phyloP scores from a whole-genome alignment of 148 eudicot genomes.

The Nepenthes gracilis region DNA sequence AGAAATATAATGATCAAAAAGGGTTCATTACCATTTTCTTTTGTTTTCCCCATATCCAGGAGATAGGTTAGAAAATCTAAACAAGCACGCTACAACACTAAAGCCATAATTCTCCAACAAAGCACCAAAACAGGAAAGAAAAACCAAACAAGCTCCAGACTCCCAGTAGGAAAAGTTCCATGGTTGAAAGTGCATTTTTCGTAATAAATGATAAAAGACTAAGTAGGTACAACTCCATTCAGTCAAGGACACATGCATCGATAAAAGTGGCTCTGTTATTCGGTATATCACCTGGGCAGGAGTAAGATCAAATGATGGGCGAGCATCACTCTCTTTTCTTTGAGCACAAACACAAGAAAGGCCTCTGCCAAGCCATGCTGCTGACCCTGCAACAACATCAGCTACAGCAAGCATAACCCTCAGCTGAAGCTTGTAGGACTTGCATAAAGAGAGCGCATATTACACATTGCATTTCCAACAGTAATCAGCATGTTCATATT shows the following conservation, averaged over 20 bases:
- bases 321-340: constrained; percentile 80
- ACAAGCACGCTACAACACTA: not conserved
- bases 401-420: constrained; percentile 38
- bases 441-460: not conserved
- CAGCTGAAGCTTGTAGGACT: constrained; percentile 3
- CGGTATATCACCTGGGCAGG: constrained; percentile 48
- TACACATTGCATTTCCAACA: not conserved
- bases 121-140: constrained; percentile 1
- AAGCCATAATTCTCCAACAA: not conserved
- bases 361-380: constrained; percentile 98
- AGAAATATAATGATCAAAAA: not conserved
- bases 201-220: not conserved
- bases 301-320: constrained; percentile 87
- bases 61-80: too few species aligned
- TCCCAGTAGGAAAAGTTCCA: too few species aligned
- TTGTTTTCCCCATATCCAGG: too few species aligned
- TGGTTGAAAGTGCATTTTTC: too few species aligned
- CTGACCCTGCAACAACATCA: constrained; percentile 96
- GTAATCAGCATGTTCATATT: not conserved
- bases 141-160: too few species aligned
- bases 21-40: not conserved
- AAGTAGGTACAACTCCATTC: not conserved
- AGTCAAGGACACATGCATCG: too few species aligned
- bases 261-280: constrained; percentile 1
- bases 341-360: constrained; percentile 98